These are phyloP conservation scores for Yarrowia alimentaria DNA, from an alignment of 805 yeast species.

Conservation along the genomic window DNA sequence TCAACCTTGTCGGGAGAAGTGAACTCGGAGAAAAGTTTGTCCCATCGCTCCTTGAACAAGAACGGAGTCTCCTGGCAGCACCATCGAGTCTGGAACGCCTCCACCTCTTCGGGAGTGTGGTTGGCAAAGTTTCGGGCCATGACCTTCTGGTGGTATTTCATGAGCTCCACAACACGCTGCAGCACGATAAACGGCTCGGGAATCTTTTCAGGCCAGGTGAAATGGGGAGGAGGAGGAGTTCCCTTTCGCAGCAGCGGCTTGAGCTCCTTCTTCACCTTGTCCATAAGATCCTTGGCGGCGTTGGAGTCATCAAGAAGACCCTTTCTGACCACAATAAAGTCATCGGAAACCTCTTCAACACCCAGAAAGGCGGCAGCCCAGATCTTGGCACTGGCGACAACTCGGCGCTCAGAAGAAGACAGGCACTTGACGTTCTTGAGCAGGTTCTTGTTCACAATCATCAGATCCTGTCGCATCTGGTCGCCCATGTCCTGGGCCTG, in stretches of 20 bases:
- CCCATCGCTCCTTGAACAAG: conserved; percentile 94
- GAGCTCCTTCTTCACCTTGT: conserved; percentile 91
- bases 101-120: conserved; percentile 50
- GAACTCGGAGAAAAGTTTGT: conserved; percentile 88
- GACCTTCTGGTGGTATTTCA: conserved; percentile 84
- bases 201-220: conserved; percentile 98
- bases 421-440: conserved; percentile 80
- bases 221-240: conserved; percentile 93
- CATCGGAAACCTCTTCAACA: conserved; percentile 68
- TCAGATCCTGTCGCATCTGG: conserved; percentile 87
- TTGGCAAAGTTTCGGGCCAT: conserved; percentile 76
- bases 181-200: conserved; percentile 96
- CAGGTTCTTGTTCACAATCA: conserved; percentile 78
- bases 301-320: conserved; percentile 93
- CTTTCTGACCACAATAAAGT: conserved; percentile 76
- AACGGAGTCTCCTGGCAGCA: conserved; percentile 95
- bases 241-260: conserved; percentile 94
- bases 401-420: conserved; percentile 94
- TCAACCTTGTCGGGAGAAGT: conserved; percentile 91
- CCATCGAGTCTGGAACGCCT: conserved; percentile 75
- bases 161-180: conserved; percentile 88
- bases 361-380: conserved; percentile 78
- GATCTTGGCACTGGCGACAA: conserved; percentile 84
- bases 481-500: conserved; percentile 96
- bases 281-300: conserved; percentile 98